Conservation (phyloP, 176 grass and related monocot genomes). For the Musa acuminata region DNA sequence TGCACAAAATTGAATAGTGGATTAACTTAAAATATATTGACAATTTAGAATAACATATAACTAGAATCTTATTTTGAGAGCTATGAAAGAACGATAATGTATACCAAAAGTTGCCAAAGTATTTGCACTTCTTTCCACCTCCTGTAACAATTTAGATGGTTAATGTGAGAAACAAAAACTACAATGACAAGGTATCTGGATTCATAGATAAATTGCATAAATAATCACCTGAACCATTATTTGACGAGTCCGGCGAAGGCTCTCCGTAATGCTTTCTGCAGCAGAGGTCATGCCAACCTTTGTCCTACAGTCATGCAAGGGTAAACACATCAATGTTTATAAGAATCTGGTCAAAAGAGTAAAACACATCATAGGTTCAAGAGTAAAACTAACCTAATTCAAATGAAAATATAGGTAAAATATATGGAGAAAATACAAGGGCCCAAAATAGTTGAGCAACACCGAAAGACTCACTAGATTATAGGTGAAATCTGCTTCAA, state of each 20-base stretch:
- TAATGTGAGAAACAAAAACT: not conserved
- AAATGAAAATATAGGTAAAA: no score
- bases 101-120: constrained; percentile 79
- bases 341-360: not conserved
- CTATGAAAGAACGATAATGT: not conserved
- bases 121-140: constrained; percentile 54
- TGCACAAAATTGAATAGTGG: not conserved
- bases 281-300: constrained; percentile 83
- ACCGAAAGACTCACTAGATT: no score
- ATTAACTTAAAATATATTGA: not conserved
- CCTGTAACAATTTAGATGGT: not conserved
- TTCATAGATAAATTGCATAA: not conserved
- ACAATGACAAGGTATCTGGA: not conserved
- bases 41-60: not conserved
- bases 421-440: no score
- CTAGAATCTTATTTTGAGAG: not conserved
- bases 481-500: no score
- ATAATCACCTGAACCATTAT: constrained; percentile 88
- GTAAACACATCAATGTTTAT: not conserved
- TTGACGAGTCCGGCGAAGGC: constrained; percentile 63
- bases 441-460: no score
- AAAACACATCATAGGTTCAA: no score
- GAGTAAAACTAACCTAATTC: no score
- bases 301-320: constrained; percentile 41
- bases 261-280: constrained; percentile 87